Base-by-base conservation (phyloP, 2,329 filamentous ascomycete genomes). In the Botryotinia narcissicola region DNA sequence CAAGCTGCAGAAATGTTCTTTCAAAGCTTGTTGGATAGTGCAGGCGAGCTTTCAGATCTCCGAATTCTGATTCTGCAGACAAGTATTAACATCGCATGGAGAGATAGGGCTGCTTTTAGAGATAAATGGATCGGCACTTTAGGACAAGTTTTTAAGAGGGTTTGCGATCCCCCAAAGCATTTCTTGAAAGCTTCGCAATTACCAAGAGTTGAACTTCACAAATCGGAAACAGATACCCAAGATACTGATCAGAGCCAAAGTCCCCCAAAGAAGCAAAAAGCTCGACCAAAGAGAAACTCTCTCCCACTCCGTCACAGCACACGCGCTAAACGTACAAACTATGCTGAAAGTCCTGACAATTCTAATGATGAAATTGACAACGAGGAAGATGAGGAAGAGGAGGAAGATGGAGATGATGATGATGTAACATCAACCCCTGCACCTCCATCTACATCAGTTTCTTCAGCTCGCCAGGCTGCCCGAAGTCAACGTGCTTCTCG, bases 41-140 rank as follows among this genome's bases (percentile, higher is more conserved):
- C 94, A 0, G 84, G 86, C 1, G 82, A 87, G 4, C 81, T 98
- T 35, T 88, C 86, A 0, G 84, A 89, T 73, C 86, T 98, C 37
- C 90, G 94, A 14, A 85, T 87, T 61, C 84, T 98, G 18, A 86
- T 88, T 1, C 88, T 98, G 66, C 76, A 93, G 78, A 91, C 92
- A 1, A 95, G 94, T 81, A 85, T 98, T 66, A 90, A 95, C 79
- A 88, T 90, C 63, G 90, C 92, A 40, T 97, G 94, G 93, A 91
- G 94, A 75, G 89, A 94, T 79, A 89, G 95, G 60, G 92, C 92
- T 29, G 87, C 87, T n/a, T 91, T 98, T 79, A 89, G 95, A 57
- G 89, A 92, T 76, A 88, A 89, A 76, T 97, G 94, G 93, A 90
- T 90, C 68, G 85, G 87, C n/a, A 90, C 86, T 75, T 84, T 98